Conservation (phyloP, 1,284 basidiomycete genomes). For the Moesziomyces sp. region DNA sequence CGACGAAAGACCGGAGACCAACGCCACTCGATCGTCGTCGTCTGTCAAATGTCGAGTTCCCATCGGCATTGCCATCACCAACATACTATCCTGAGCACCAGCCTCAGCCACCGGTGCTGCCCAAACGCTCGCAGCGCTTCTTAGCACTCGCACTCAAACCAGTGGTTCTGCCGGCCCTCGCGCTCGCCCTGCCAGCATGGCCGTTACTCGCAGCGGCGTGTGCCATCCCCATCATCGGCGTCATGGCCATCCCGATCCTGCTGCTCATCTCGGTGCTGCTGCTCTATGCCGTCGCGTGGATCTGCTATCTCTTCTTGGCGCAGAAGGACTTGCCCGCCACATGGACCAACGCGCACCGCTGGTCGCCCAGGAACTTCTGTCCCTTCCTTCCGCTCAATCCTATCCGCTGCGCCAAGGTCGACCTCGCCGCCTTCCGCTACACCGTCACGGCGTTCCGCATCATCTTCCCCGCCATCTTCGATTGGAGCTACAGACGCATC, state of each 20-base stretch:
- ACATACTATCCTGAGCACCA: constrained; percentile 44
- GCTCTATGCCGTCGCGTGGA: constrained; percentile 66
- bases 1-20: constrained; percentile 4
- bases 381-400: constrained; percentile 65
- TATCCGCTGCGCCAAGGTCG: constrained; percentile 60
- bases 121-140: constrained; percentile 36
- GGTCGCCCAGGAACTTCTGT: constrained; percentile 24
- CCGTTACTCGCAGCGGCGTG: constrained; percentile 55
- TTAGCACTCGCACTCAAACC: constrained; percentile 47
- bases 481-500: constrained; percentile 62
- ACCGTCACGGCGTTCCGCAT: constrained; percentile 50
- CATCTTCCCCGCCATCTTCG: constrained; percentile 58
- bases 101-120: constrained; percentile 23
- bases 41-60: constrained; percentile 16
- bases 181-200: constrained; percentile 56
- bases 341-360: constrained; percentile 22
- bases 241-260: constrained; percentile 65
- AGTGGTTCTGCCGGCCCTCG: constrained; percentile 49
- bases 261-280: constrained; percentile 57
- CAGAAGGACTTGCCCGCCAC: constrained; percentile 61
- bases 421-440: constrained; percentile 54
- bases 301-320: constrained; percentile 64
- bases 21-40: constrained; percentile 13
- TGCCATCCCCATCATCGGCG: constrained; percentile 56
- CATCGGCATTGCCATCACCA: constrained; percentile 27